A percentile compares a stretch with the other conserved stretches of the same genome.
phyloP scores from a whole-genome alignment of 2,329 filamentous ascomycete species.

The Cladorrhinum sp. region DNA sequence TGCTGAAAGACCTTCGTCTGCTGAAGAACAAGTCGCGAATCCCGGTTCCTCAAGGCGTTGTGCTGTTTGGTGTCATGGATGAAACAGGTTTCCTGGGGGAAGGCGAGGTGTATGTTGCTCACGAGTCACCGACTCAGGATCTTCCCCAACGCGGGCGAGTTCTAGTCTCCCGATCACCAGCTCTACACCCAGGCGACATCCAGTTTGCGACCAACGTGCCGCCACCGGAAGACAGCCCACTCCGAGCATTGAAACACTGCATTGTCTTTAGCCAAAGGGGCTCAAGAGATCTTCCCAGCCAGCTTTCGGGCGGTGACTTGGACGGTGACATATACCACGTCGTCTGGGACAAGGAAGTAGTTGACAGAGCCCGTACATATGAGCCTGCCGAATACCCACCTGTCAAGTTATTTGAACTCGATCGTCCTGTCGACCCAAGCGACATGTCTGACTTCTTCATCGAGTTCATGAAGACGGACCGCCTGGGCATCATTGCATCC shows the following conservation, averaged over 20 bases:
- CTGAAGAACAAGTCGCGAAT: conserved; percentile 80
- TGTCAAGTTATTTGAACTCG: conserved; percentile 55
- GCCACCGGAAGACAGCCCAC: conserved; percentile 57
- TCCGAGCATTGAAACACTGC: conserved; percentile 65
- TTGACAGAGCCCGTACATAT: conserved; percentile 44
- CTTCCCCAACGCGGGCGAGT: conserved; percentile 40
- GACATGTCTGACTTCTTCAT: conserved; percentile 83
- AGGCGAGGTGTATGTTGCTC: conserved; percentile 64
- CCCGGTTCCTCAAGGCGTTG: conserved; percentile 66
- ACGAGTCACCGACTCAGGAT: conserved; percentile 23
- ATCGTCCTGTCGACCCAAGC: conserved; percentile 52
- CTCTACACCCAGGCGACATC: conserved; percentile 78
- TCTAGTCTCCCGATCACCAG: conserved; percentile 74
- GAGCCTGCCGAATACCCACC: conserved; percentile 68
- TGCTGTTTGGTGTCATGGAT: conserved; percentile 80
- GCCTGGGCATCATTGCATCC: conserved; percentile 63
- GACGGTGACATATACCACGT: conserved; percentile 81
- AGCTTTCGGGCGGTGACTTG: conserved; percentile 76
- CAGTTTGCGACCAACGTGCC: conserved; percentile 63
- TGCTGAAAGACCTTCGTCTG: conserved; percentile 68
- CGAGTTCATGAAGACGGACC: conserved; percentile 68
- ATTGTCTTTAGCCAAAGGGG: conserved; percentile 75
- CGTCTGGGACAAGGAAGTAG: conserved; percentile 60
- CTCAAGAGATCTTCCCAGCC: conserved; percentile 69
- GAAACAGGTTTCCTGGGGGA: conserved; percentile 68